These are phyloP conservation scores for Flueggea neowawraea DNA, from an alignment of 441 rosid species.

Conservation along the genomic window DNA sequence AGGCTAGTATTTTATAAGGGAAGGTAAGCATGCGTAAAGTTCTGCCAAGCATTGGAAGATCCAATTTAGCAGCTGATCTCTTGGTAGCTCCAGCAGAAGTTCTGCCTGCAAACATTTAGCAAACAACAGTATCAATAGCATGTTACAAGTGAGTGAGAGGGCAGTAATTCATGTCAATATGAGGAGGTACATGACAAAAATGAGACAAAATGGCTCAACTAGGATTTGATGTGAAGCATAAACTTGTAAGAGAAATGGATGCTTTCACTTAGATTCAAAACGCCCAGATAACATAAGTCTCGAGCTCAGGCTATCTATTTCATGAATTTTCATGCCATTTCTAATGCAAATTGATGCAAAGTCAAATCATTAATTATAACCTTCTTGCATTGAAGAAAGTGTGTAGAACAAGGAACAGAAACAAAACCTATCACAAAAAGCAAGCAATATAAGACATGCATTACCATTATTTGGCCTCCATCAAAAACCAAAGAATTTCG, in stretches of 20 bases:
- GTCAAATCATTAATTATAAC: no score
- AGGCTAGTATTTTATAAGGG: constrained; percentile 71
- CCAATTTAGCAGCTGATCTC: constrained; percentile 89
- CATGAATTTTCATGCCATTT: no score
- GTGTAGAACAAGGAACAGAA: background rate
- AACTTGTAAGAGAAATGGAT: no score
- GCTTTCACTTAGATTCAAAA: no score
- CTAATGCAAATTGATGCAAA: no score
- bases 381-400: no score
- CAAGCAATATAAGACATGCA: background rate
- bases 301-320: no score
- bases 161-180: background rate
- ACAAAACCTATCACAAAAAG: background rate
- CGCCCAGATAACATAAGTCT: no score
- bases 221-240: no score
- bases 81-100: constrained; percentile 92
- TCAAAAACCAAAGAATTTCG: constrained; percentile 62
- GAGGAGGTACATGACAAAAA: no score
- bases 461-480: constrained; percentile 82
- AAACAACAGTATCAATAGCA: background rate
- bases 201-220: no score
- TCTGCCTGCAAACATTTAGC: constrained; percentile 59
- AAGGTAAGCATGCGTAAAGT: constrained; percentile 81
- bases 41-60: constrained; percentile 90
- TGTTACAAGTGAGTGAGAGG: background rate